Percentiles rank a stretch among this genome's conserved stretches.
phyloP scores from a whole-genome alignment of 2,329 filamentous ascomycete species.

The Talaromyces rugulosus region DNA sequence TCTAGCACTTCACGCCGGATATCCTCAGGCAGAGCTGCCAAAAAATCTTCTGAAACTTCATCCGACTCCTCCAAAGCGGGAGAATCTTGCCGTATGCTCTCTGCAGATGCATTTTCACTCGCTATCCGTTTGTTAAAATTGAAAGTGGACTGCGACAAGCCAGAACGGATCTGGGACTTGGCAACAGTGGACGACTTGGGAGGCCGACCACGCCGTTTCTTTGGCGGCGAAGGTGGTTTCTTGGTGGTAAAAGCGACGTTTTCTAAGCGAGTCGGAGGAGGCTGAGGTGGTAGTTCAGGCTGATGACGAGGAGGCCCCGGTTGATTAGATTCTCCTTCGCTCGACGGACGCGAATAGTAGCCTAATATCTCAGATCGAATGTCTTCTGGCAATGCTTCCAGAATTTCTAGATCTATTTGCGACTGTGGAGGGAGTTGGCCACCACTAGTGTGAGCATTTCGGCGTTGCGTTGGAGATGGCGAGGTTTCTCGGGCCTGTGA shows the following conservation, averaged over 20 bases:
- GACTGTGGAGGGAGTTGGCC: constrained; percentile 57
- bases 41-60: constrained; percentile 64
- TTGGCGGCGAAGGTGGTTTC: constrained; percentile 61
- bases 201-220: constrained; percentile 55
- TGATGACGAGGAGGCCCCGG: constrained; percentile 10
- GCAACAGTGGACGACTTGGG: constrained; percentile 38
- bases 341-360: constrained; percentile 53
- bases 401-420: constrained; percentile 79
- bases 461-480: constrained; percentile 30
- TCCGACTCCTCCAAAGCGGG: constrained; percentile 25
- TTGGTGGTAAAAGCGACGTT: constrained; percentile 14
- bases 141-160: constrained; percentile 71
- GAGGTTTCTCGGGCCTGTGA: constrained; percentile 26
- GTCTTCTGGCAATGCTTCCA: constrained; percentile 77
- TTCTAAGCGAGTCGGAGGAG: constrained; percentile 2
- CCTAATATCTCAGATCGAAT: constrained; percentile 78
- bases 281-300: constrained; percentile 38
- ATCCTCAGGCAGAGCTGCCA: constrained; percentile 78
- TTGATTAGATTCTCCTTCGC: constrained; percentile 24
- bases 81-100: constrained; percentile 20
- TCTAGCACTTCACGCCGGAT: constrained; percentile 72
- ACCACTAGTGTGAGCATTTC: constrained; percentile 26
- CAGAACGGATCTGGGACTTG: constrained; percentile 50
- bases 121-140: constrained; percentile 38
- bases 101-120: constrained; percentile 14